These are phyloP conservation scores for Extremus antarcticus DNA, from an alignment of 495 filamentous ascomycete genomes.

Conservation along the genomic window DNA sequence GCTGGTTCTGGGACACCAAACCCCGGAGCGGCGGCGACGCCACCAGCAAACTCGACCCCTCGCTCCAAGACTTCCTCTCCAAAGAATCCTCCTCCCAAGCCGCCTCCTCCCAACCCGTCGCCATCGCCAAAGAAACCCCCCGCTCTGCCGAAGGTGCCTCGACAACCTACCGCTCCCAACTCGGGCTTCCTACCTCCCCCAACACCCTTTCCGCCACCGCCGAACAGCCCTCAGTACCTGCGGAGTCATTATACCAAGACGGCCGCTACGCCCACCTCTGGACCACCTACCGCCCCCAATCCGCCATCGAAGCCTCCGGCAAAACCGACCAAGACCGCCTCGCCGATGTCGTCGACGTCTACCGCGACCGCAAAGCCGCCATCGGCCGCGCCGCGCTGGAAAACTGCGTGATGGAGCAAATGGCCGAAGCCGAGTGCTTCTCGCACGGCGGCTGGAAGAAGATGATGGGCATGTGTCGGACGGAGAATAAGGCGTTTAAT, in stretches of 20 bases:
- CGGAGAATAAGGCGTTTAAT: conserved; percentile 58
- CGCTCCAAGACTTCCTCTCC: conserved; percentile 71
- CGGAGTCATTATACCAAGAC: conserved; percentile 56
- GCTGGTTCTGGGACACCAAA: conserved; percentile 57
- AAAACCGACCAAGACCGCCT: conserved; percentile 66
- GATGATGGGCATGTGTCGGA: conserved; percentile 60
- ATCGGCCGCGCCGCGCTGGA: conserved; percentile 79
- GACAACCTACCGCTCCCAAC: conserved; percentile 13
- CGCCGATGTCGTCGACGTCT: conserved; percentile 63
- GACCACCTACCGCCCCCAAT: conserved; percentile 68
- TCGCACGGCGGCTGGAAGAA: conserved; percentile 47
- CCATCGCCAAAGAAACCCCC: conserved; percentile 17
- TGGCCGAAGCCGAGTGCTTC: conserved; percentile 66
- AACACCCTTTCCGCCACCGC: conserved; percentile 12
- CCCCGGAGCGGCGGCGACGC: conserved; percentile 44
- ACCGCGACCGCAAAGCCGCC: conserved; percentile 66
- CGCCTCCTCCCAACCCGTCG: conserved; percentile 14
- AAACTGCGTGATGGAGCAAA: conserved; percentile 83
- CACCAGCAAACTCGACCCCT: conserved; percentile 71
- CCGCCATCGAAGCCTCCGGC: conserved; percentile 47
- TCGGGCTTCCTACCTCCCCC: conserved; percentile 2
- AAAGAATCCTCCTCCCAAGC: conserved; percentile 42
- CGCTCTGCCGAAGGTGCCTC: conserved; percentile 16
- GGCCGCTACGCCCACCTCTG: conserved; percentile 91
- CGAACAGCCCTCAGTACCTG: conserved; percentile 29